Evolutionary conservation across 192 early-diverging fungal genomes (phyloP).

Genomic region (Coemansia sp.): DNA sequence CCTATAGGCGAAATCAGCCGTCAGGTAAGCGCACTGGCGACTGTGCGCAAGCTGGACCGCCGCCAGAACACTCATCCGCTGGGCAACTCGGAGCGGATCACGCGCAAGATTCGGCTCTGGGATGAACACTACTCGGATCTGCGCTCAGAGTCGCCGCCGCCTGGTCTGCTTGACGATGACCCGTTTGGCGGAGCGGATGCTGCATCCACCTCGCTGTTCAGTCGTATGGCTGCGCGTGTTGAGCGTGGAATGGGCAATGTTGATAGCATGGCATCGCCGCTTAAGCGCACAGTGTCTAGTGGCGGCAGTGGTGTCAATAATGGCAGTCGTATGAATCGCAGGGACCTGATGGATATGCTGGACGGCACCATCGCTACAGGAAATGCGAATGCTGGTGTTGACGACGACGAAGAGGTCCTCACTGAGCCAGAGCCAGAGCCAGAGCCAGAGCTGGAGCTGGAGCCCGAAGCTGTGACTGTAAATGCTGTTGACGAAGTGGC

Average conservation of each 20-base stretch:
- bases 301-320: too few relatives aligned
- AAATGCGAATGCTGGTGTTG: neutral
- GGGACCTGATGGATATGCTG: neutral
- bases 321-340: neutral
- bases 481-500: neutral
- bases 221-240: neutral
- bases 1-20: conserved; percentile 2
- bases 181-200: conserved; percentile 4
- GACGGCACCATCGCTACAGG: neutral
- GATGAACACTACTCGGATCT: conserved; percentile 39
- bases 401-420: neutral
- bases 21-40: neutral
- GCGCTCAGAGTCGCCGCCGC: conserved; percentile 27
- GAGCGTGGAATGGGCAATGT: neutral
- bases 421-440: conserved; percentile 11
- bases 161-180: conserved; percentile 3
- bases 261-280: conserved; percentile 18
- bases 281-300: conserved; percentile 38
- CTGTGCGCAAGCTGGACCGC: neutral
- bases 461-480: conserved; percentile 33
- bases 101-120: conserved; percentile 37
- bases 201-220: neutral
- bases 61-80: neutral
- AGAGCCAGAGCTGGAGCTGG: conserved; percentile 33
- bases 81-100: conserved; percentile 6